Percentiles rank a stretch among this genome's conserved stretches.
Conservation (phyloP, 495 filamentous ascomycete species). For the Aspergillus mulundensis region DNA sequence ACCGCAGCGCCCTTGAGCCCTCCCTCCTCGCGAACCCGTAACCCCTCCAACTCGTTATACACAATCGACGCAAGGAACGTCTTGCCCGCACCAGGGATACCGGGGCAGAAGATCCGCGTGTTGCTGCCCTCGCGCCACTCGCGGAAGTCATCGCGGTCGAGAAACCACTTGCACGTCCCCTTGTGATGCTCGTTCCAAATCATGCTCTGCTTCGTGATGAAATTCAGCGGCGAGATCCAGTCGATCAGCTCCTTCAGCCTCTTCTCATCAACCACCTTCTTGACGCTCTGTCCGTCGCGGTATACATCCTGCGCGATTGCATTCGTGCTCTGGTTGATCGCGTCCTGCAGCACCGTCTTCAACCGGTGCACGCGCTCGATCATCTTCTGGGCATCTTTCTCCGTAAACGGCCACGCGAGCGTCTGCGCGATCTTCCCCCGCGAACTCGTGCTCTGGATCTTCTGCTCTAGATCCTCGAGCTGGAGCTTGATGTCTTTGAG, state of each 20-base stretch:
- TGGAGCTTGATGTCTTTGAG: slow-evolving; percentile 5
- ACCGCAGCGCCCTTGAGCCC: slow-evolving; percentile 5
- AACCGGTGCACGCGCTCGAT: slow-evolving; percentile 4
- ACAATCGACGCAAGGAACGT: slow-evolving; percentile 10
- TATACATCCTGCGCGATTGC: slow-evolving; percentile 1
- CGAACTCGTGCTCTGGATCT: not conserved
- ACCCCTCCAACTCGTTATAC: slow-evolving; percentile 3
- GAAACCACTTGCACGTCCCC: slow-evolving; percentile 11
- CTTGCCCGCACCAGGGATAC: slow-evolving; percentile 9
- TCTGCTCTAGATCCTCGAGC: not conserved
- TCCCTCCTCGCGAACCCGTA: not conserved
- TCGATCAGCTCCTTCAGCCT: slow-evolving; percentile 8
- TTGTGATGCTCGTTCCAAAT: slow-evolving; percentile 9
- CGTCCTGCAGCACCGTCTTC: slow-evolving; percentile 2
- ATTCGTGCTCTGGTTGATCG: slow-evolving; percentile 7
- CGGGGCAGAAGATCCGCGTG: slow-evolving; percentile 3
- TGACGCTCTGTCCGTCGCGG: slow-evolving; percentile 1
- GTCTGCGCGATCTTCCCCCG: slow-evolving; percentile 1
- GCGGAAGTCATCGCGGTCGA: not conserved
- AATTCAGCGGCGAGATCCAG: slow-evolving; percentile 10
- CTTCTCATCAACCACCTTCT: slow-evolving; percentile 6
- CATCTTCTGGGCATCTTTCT: slow-evolving; percentile 6
- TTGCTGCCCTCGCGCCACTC: slow-evolving; percentile 5
- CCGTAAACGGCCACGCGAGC: slow-evolving; percentile 7
- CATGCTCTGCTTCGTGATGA: slow-evolving; percentile 12